Percentiles rank a stretch among this genome's conserved stretches.
phyloP scores from a whole-genome alignment of 2,329 filamentous ascomycete genomes.

The Pseudogymnoascus sp. region DNA sequence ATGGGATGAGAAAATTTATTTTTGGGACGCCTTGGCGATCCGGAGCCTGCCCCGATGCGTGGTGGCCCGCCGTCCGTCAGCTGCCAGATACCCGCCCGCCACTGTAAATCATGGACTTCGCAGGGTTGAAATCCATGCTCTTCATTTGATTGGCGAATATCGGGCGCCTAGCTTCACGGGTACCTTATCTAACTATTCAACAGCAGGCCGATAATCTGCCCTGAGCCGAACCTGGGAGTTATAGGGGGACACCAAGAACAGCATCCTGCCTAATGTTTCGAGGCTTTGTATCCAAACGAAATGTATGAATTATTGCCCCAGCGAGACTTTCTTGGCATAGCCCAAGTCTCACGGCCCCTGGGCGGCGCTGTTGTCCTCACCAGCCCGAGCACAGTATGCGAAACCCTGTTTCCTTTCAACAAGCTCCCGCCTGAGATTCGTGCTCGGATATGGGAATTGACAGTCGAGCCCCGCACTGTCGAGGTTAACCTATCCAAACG shows the following conservation, averaged over 20 bases:
- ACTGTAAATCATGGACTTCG: neutral
- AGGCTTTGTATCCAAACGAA: too few species aligned
- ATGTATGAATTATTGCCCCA: too few species aligned
- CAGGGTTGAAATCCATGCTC: too few species aligned
- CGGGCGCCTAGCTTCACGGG: too few species aligned
- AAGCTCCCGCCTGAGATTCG: slow-evolving; percentile 19
- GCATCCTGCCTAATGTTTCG: too few species aligned
- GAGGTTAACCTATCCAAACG: neutral
- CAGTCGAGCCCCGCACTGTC: slow-evolving; percentile 15
- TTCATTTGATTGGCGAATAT: too few species aligned
- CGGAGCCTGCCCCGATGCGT: neutral
- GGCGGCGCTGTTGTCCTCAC: neutral
- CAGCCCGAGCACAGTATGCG: neutral
- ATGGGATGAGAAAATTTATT: neutral
- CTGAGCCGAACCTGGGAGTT: too few species aligned
- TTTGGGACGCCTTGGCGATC: neutral
- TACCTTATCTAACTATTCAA: too few species aligned
- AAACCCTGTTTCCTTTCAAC: slow-evolving; percentile 7
- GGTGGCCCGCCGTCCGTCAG: neutral
- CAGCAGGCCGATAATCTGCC: too few species aligned
- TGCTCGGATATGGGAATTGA: slow-evolving; percentile 16
- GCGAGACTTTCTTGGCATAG: too few species aligned
- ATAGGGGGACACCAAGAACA: too few species aligned
- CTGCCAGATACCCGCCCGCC: too few species aligned
- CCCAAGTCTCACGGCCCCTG: neutral